Evolutionary conservation across 2,329 filamentous ascomycete species (phyloP), one percentile per base, ranked within the genome.

Genomic region (Trematosphaeria pertusa): DNA sequence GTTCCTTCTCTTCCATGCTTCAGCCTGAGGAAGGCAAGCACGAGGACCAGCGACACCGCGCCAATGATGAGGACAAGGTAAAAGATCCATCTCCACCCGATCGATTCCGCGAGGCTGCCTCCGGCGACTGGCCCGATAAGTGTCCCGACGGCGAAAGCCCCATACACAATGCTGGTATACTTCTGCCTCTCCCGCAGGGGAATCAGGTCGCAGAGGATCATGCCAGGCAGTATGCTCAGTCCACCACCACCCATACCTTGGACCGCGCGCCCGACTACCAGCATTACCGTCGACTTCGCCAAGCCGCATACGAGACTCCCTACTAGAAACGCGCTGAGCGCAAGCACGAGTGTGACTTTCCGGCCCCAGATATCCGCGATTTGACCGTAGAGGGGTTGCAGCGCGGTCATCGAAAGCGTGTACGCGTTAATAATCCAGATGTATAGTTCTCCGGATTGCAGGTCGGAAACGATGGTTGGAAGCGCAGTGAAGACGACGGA

Each of bases 351-450:
- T 17, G 79, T 77, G 3, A 72, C 67, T 52, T 82, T 81, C 1
- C 79, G 73, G 7, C 79, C 79, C 77, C 76, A 81, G 30, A 81
- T 81, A 54, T 81, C 78, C 5, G 69, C 73, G 3, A 78, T 50
- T 37, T 78, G 79, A 5, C 83, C 85, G 87, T 87, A 90, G 12
- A 85, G 77, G 0, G 87, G 86, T 1, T 80, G 81, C 5, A 76
- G 77, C 0, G 86, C 83, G 0, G 86, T 83, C 56, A 81, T 82
- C 7, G 84, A 83, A 4, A 90, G 79, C 9, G 89, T 73, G 65
- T 87, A 91, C 0, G 87, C 82, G 21, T 80, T 83, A 2, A 87
- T 87, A 50, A 91, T 86, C 88, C 87, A 91, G 24, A 83, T 82
- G 69, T 89, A 91, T 26, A 86, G 87, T 5, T 80, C 73, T 2